phyloP scores from a whole-genome alignment of 768 basidiomycete genomes.

The Amanita muscaria region DNA sequence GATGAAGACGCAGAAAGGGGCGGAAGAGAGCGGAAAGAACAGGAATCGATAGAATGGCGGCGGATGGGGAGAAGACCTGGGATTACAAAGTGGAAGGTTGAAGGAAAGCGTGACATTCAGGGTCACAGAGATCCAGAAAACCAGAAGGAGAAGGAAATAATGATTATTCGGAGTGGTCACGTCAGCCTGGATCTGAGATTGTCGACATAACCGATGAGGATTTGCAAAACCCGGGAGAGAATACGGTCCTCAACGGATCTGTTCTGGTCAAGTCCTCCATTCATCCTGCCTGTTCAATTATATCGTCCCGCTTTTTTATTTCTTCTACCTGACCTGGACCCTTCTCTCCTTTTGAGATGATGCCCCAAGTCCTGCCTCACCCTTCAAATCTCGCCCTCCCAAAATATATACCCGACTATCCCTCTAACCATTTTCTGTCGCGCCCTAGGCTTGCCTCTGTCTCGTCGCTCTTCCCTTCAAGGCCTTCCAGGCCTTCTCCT shows the following conservation, averaged over 20 bases:
- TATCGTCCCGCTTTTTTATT: constrained; percentile 10
- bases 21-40: constrained; percentile 10
- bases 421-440: constrained; percentile 11
- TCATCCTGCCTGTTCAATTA: constrained; percentile 14
- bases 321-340: constrained; percentile 5
- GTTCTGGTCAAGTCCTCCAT: constrained; percentile 9
- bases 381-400: constrained; percentile 17
- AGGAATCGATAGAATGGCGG: constrained; percentile 12
- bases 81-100: constrained; percentile 13
- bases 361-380: constrained; percentile 16
- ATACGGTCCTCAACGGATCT: constrained; percentile 15
- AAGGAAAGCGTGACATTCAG: constrained; percentile 17
- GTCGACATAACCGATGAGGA: constrained; percentile 17
- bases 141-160: constrained; percentile 22
- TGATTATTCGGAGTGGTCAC: constrained; percentile 26
- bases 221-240: constrained; percentile 9
- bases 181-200: constrained; percentile 27
- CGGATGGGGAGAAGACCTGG: constrained; percentile 13
- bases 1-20: neutral
- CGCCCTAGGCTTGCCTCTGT: constrained; percentile 17
- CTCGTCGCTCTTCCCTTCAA: constrained; percentile 13
- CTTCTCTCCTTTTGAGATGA: constrained; percentile 14
- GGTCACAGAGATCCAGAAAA: constrained; percentile 19
- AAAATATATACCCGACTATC: constrained; percentile 17
- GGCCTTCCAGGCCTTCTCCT: constrained; percentile 14